Evolutionary conservation across 1,284 basidiomycete genomes (phyloP), one percentile per base, ranked within the genome.

Genomic region (Omphalotus olearius): DNA sequence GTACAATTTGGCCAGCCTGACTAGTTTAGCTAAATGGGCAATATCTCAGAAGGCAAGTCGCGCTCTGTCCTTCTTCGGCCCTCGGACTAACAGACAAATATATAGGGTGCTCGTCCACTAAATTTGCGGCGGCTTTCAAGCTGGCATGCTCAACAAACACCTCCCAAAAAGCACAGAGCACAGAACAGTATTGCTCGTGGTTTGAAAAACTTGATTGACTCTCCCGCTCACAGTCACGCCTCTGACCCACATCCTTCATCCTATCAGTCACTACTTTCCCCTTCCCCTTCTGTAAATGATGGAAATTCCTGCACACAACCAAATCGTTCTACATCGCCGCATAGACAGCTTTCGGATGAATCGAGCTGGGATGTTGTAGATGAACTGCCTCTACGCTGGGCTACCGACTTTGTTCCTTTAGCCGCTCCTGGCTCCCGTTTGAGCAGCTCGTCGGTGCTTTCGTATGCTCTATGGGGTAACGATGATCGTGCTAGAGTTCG

Each of bases 1-100:
- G 88, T 91, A 91, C 62, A 91, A 83, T 59, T 71, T 91, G 17
- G 71, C 80, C 9, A 88, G 88, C 62, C 68, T 91, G 4, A 76
- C 77, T 13, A 89, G 78, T 59, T 71, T 91, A 9, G 87, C 85
- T 1, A 83, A 82, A 61, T 91, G 85, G 85, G 74, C 80, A 0
- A 68, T 83, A 14, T 69, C 80, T 9, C 80, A 85, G 56, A 84
- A 82, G 67, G 88, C 85, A 56, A 38, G 68, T 61, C 13, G 10
- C 3, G 20, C 26, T 54, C 54, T 46, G 17, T 14, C 51, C 28
- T 54, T 50, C 51, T 52, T 28, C 14, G 53, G 38, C 56, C 45
- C 45, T 45, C 40, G 33, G 47, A 46, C 52, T 38, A 57, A 16
- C 23, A 37, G 50, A 33, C 25, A 23, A 23, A 23, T 46, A 43